phyloP scores from a whole-genome alignment of 352 stramenopile species.

The Globisporangium alternatum region DNA sequence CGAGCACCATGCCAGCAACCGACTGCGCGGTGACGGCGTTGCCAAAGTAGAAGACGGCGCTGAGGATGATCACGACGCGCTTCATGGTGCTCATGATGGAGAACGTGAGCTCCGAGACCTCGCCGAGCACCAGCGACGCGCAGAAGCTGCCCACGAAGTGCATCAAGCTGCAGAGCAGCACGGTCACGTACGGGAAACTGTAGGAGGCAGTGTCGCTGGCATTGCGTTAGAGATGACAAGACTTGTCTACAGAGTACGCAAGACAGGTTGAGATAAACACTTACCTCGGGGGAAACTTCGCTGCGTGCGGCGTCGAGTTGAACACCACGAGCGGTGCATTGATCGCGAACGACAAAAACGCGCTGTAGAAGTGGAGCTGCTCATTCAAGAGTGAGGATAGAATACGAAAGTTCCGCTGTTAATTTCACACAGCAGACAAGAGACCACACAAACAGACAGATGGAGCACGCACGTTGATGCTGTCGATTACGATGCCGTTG shows the following conservation, averaged over 20 bases:
- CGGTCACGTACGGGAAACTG: constrained; percentile 71
- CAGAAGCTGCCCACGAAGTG: constrained; percentile 81
- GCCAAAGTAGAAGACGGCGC: constrained; percentile 83
- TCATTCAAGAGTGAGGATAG: neutral
- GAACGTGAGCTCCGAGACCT: constrained; percentile 87
- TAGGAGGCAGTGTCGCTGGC: constrained; percentile 5
- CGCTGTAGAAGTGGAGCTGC: constrained; percentile 86
- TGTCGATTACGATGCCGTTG: constrained; percentile 71
- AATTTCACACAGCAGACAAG: neutral
- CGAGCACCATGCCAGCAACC: constrained; percentile 67
- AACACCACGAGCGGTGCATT: constrained; percentile 76
- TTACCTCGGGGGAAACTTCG: constrained; percentile 50
- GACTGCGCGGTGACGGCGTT: constrained; percentile 74
- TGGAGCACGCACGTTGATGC: constrained; percentile 65
- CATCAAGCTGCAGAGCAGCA: constrained; percentile 81
- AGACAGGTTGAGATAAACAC: neutral
- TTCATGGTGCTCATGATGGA: constrained; percentile 91
- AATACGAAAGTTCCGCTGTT: too few relatives aligned
- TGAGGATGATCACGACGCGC: constrained; percentile 85
- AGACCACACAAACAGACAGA: neutral
- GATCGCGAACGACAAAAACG: constrained; percentile 80
- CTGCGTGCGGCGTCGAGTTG: constrained; percentile 37
- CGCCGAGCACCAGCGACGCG: constrained; percentile 76
- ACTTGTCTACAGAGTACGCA: neutral
- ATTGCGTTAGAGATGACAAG: constrained; percentile 8